These are phyloP conservation scores for Colletotrichum falcatum DNA, from an alignment of 2,329 filamentous ascomycete species.

Conservation along the genomic window DNA sequence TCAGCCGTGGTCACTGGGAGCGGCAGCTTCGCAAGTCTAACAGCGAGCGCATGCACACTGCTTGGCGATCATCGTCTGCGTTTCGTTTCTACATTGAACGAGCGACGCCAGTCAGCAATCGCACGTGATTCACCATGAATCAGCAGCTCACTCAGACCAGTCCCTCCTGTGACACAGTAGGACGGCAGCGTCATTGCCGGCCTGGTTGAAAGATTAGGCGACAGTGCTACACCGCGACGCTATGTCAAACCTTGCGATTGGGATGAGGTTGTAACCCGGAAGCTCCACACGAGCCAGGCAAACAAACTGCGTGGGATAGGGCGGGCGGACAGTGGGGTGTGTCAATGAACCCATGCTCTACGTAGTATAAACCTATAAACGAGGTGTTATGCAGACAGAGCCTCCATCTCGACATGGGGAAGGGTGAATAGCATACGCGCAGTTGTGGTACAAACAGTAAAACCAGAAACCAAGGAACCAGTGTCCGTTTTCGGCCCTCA, in stretches of 20 bases:
- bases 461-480: constrained; percentile 6
- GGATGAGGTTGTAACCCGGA: neutral
- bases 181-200: neutral
- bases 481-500: neutral
- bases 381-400: constrained; percentile 7
- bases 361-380: neutral
- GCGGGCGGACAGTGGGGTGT: neutral
- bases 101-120: neutral
- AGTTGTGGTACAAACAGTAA: neutral
- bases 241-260: neutral
- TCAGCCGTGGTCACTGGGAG: neutral
- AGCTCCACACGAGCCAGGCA: constrained; percentile 24
- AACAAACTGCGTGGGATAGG: constrained; percentile 3
- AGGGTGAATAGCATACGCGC: neutral
- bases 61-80: neutral
- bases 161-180: neutral
- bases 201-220: neutral
- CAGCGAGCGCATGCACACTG: neutral
- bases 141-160: neutral
- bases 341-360: constrained; percentile 1
- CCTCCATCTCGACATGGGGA: neutral
- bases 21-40: neutral
- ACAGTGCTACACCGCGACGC: neutral
- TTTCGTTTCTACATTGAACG: neutral
- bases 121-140: neutral